Conservation (phyloP, 495 filamentous ascomycete genomes). For the Penicillium angulare region DNA sequence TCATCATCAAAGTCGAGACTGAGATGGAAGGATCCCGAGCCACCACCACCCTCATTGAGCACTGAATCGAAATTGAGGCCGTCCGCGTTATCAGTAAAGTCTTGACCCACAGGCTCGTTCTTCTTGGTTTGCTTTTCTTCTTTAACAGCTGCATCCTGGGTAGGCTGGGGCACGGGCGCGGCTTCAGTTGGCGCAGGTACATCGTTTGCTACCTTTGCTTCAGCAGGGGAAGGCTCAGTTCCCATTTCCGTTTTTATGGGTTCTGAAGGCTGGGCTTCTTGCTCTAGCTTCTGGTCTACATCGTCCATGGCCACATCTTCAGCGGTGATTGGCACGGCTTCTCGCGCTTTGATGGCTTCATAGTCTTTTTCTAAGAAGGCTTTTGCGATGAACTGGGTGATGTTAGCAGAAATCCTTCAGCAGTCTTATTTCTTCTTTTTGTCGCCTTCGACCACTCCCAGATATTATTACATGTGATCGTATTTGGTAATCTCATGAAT, state of each 20-base stretch:
- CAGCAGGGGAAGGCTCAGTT: slow-evolving; percentile 7
- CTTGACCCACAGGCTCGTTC: slow-evolving; percentile 15
- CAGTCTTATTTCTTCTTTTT: too few relatives aligned
- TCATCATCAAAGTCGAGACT: slow-evolving; percentile 48
- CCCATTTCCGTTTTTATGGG: slow-evolving; percentile 15
- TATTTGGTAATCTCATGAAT: neutral
- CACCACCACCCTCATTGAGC: slow-evolving; percentile 32
- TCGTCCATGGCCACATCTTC: slow-evolving; percentile 37
- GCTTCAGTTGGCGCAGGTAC: slow-evolving; percentile 14
- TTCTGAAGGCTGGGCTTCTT: slow-evolving; percentile 11
- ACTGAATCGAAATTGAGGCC: slow-evolving; percentile 43
- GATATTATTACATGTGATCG: neutral
- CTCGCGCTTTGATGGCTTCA: slow-evolving; percentile 37
- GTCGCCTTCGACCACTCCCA: too few relatives aligned
- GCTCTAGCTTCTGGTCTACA: slow-evolving; percentile 15
- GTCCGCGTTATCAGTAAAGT: slow-evolving; percentile 17
- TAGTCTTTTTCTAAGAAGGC: slow-evolving; percentile 47
- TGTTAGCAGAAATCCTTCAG: neutral
- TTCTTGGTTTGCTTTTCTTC: slow-evolving; percentile 23
- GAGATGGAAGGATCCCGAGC: slow-evolving; percentile 42
- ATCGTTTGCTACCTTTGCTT: slow-evolving; percentile 14
- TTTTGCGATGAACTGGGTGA: slow-evolving; percentile 44
- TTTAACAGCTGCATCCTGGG: slow-evolving; percentile 22
- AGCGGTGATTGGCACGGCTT: slow-evolving; percentile 25
- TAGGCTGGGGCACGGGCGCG: slow-evolving; percentile 9